Percentiles rank a stretch among this genome's conserved stretches.
phyloP scores from a whole-genome alignment of 2,329 filamentous ascomycete species.

The Lachnellula suecica region DNA sequence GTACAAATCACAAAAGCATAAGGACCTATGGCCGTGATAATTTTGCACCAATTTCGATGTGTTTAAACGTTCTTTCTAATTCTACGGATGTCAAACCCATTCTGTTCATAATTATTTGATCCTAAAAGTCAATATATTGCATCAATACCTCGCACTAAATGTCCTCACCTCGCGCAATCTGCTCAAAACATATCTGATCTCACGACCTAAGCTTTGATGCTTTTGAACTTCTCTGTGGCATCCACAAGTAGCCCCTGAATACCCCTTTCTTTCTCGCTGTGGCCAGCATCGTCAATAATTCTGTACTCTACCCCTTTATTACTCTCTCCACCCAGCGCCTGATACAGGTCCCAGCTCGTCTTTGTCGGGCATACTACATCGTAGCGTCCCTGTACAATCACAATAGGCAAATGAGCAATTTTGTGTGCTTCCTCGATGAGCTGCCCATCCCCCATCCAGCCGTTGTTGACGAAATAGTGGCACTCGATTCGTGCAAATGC shows the following conservation, averaged over 20 bases:
- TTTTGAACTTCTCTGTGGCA: conserved; percentile 24
- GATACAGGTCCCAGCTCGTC: conserved; percentile 38
- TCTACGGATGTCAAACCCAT: no score
- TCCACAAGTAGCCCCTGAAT: conserved; percentile 23
- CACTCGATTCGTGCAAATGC: conserved; percentile 39
- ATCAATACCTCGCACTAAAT: no score
- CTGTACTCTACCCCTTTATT: conserved; percentile 23
- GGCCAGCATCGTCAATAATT: conserved; percentile 18
- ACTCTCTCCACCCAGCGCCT: conserved; percentile 2
- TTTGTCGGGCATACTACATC: conserved; percentile 41
- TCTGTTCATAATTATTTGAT: no score
- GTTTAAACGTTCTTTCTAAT: no score
- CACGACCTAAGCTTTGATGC: conserved; percentile 18
- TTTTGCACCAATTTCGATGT: no score
- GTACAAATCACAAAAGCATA: no score
- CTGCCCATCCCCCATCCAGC: conserved; percentile 41
- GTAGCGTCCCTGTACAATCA: conserved; percentile 42
- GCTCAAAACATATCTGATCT: no score
- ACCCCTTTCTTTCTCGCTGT: conserved; percentile 20
- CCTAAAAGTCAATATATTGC: no score
- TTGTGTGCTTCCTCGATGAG: conserved; percentile 25
- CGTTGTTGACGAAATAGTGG: conserved; percentile 40
- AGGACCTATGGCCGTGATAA: no score
- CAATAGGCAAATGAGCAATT: conserved; percentile 22
- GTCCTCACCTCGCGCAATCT: no score